A percentile compares a stretch with the other conserved stretches of the same genome.
These are phyloP conservation scores for Euphorbia tirucalli DNA, from an alignment of 345 rosid species.

Conservation along the genomic window DNA sequence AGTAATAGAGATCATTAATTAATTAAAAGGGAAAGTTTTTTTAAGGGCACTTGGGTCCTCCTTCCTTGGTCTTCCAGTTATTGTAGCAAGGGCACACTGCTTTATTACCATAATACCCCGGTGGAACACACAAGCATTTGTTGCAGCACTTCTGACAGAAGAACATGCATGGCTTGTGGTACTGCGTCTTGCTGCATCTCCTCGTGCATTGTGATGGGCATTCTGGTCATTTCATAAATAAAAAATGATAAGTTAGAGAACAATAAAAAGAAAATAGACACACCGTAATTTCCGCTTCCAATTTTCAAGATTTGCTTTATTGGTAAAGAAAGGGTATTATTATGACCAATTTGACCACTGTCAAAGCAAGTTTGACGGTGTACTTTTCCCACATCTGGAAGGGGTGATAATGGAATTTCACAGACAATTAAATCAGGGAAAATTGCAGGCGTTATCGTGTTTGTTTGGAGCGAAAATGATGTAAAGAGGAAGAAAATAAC, in stretches of 20 bases:
- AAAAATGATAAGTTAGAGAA: neutral
- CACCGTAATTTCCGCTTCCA: neutral
- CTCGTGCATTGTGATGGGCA: slow-evolving; percentile 46
- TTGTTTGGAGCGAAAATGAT: neutral
- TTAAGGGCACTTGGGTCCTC: slow-evolving; percentile 34
- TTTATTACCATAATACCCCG: slow-evolving; percentile 19
- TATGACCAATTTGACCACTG: neutral
- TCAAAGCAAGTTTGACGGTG: neutral
- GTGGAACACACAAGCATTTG: slow-evolving; percentile 32
- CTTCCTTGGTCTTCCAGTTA: slow-evolving; percentile 38
- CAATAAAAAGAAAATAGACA: neutral
- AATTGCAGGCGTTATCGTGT: neutral
- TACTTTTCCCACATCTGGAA: neutral
- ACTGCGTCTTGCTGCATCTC: slow-evolving; percentile 30
- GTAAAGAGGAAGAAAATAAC: neutral
- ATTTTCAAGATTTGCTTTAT: neutral
- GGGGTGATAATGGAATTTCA: too few relatives aligned
- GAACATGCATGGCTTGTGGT: slow-evolving; percentile 40
- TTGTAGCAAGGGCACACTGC: slow-evolving; percentile 35
- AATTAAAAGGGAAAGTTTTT: neutral
- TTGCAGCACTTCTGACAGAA: slow-evolving; percentile 33
- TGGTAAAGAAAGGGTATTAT: neutral
- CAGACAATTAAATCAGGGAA: too few relatives aligned
- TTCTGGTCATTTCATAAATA: slow-evolving; percentile 43
- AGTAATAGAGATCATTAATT: too few relatives aligned